phyloP scores from a whole-genome alignment of 768 basidiomycete genomes.

The Chlorophyllum brunneum region DNA sequence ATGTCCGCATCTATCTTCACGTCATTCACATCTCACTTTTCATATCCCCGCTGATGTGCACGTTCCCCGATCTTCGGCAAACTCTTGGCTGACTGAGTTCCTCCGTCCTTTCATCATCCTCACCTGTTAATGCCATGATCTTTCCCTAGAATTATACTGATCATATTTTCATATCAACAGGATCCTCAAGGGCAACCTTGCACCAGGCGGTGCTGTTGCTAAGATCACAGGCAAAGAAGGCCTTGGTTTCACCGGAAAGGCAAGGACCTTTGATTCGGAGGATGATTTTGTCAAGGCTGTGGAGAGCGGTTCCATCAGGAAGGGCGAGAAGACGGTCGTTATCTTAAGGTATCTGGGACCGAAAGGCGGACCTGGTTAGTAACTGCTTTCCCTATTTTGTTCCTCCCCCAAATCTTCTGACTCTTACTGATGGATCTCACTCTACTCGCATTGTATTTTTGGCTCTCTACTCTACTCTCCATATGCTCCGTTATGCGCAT shows the following conservation, averaged over 20 bases:
- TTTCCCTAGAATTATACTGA: not conserved
- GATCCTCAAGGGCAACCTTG: constrained; percentile 88
- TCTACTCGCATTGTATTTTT: constrained; percentile 3
- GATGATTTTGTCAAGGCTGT: constrained; percentile 85
- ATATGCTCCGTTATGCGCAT: not conserved
- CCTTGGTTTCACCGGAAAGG: constrained; percentile 83
- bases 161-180: constrained; percentile 32
- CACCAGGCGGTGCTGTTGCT: constrained; percentile 92
- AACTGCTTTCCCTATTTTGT: constrained; percentile 4
- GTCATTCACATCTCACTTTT: constrained; percentile 2
- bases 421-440: constrained; percentile 6
- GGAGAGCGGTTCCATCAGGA: constrained; percentile 82
- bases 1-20: not conserved
- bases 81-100: not conserved
- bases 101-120: not conserved
- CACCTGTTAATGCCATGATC: no score
- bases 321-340: constrained; percentile 95
- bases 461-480: not conserved
- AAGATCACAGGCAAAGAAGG: constrained; percentile 98
- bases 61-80: no score
- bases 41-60: not conserved
- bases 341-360: constrained; percentile 96
- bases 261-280: constrained; percentile 89
- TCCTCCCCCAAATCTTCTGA: constrained; percentile 9
- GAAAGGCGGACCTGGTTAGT: constrained; percentile 89